A percentile compares a stretch with the other conserved stretches of the same genome.
Conservation (phyloP, 495 filamentous ascomycete species). For the Tuber magnatum region DNA sequence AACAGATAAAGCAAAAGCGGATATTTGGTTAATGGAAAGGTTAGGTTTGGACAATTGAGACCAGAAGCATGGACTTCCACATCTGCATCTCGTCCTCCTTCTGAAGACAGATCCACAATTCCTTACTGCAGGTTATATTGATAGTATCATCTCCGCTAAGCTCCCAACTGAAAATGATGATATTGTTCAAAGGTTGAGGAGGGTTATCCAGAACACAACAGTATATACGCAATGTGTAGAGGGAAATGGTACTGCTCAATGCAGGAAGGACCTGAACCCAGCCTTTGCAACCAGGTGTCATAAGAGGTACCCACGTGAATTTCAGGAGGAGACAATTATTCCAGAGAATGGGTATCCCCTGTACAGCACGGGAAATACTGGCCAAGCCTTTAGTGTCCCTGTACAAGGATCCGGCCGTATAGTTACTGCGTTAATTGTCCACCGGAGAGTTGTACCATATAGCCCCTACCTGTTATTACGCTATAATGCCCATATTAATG, state of each 20-base stretch:
- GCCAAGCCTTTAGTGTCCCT: neutral
- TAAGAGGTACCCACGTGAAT: neutral
- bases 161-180: neutral
- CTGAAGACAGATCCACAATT: neutral
- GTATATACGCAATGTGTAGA: neutral
- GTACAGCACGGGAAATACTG: neutral
- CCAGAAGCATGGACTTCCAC: too few relatives aligned
- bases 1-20: too few relatives aligned
- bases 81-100: too few relatives aligned
- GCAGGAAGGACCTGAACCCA: neutral
- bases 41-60: too few relatives aligned
- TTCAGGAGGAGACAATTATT: too few relatives aligned
- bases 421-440: neutral
- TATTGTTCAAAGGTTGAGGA: neutral
- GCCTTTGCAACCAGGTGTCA: neutral
- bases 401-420: neutral
- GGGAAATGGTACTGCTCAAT: neutral
- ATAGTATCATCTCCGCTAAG: neutral
- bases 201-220: neutral
- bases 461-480: too few relatives aligned
- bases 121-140: neutral
- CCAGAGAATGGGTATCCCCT: neutral
- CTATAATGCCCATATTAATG: too few relatives aligned
- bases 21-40: too few relatives aligned
- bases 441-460: neutral